A percentile compares a stretch with the other conserved stretches of the same genome.
Evolutionary conservation across 2,329 filamentous ascomycete species (phyloP).

Genomic region (Cordyceps javanica): DNA sequence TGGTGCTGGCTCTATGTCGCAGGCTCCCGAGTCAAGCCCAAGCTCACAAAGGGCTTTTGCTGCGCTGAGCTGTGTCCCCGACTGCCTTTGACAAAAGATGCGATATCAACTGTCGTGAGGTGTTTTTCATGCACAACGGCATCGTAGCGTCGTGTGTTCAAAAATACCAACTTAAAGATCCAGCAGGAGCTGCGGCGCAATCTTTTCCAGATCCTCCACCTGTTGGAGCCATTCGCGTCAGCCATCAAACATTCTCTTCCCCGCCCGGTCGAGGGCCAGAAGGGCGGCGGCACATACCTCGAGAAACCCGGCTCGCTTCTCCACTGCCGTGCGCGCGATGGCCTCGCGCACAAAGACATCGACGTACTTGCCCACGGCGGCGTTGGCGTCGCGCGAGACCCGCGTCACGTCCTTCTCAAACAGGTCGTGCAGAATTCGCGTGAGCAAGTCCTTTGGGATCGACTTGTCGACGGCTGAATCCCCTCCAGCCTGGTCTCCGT

Average conservation of each 20-base stretch:
- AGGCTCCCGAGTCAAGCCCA: background rate
- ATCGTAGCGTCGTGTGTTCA: background rate
- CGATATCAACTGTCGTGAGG: background rate
- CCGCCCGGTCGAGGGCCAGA: background rate
- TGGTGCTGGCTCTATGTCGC: background rate
- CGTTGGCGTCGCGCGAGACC: slow-evolving; percentile 71
- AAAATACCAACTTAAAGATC: slow-evolving; percentile 62
- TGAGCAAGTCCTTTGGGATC: slow-evolving; percentile 70
- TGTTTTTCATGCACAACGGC: background rate
- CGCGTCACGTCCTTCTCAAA: slow-evolving; percentile 67
- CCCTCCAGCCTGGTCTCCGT: slow-evolving; percentile 16
- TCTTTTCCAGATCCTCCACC: slow-evolving; percentile 85
- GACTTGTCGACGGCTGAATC: slow-evolving; percentile 34
- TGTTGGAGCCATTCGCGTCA: slow-evolving; percentile 26
- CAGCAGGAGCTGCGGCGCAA: slow-evolving; percentile 76
- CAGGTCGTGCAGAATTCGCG: slow-evolving; percentile 70
- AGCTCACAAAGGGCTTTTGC: too few species aligned
- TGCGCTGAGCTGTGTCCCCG: too few species aligned
- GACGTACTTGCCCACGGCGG: slow-evolving; percentile 74
- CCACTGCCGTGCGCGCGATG: slow-evolving; percentile 69
- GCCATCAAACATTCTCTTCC: background rate
- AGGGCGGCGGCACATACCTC: slow-evolving; percentile 46
- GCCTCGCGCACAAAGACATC: slow-evolving; percentile 89
- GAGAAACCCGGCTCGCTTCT: slow-evolving; percentile 63
- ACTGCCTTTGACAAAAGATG: too few species aligned